phyloP scores from a whole-genome alignment of 2,329 filamentous ascomycete species.

The Epichloe glyceriae region DNA sequence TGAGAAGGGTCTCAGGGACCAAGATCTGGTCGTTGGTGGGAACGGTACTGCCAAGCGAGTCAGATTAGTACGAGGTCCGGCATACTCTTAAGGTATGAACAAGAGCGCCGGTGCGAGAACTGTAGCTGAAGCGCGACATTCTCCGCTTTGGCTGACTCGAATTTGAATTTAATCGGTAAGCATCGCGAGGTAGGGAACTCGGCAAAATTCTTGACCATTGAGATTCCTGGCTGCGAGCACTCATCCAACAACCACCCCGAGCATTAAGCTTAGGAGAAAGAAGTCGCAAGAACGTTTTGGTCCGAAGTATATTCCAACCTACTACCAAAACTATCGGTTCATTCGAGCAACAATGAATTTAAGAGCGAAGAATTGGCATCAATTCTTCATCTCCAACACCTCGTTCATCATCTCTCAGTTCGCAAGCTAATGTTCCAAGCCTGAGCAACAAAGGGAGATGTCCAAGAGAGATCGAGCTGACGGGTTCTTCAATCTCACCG shows the following conservation, averaged over 20 bases:
- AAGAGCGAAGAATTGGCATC: slow-evolving; percentile 47
- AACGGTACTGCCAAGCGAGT: slow-evolving; percentile 55
- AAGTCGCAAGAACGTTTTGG: slow-evolving; percentile 16
- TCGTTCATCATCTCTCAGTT: slow-evolving; percentile 47
- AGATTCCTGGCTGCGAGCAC: slow-evolving; percentile 14
- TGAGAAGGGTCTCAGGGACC: slow-evolving; percentile 97
- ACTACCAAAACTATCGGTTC: slow-evolving; percentile 1
- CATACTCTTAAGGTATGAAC: slow-evolving; percentile 44
- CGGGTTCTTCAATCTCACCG: slow-evolving; percentile 22
- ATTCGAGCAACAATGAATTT: slow-evolving; percentile 57
- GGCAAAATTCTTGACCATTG: background rate
- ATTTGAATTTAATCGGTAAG: slow-evolving; percentile 70
- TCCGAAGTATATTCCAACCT: slow-evolving; percentile 16
- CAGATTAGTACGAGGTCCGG: slow-evolving; percentile 72
- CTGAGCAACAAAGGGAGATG: slow-evolving; percentile 43
- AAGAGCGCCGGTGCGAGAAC: slow-evolving; percentile 77
- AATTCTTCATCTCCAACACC: slow-evolving; percentile 69
- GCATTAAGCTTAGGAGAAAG: slow-evolving; percentile 27
- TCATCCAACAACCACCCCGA: slow-evolving; percentile 69
- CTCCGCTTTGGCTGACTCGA: slow-evolving; percentile 81
- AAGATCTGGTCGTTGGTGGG: slow-evolving; percentile 91
- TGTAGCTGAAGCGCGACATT: slow-evolving; percentile 88
- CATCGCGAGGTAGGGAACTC: slow-evolving; percentile 9
- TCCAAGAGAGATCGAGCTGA: slow-evolving; percentile 70
- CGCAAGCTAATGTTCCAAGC: slow-evolving; percentile 32